Base-by-base conservation (phyloP, 352 stramenopile genomes). In the Halophytophthora polymorphica region DNA sequence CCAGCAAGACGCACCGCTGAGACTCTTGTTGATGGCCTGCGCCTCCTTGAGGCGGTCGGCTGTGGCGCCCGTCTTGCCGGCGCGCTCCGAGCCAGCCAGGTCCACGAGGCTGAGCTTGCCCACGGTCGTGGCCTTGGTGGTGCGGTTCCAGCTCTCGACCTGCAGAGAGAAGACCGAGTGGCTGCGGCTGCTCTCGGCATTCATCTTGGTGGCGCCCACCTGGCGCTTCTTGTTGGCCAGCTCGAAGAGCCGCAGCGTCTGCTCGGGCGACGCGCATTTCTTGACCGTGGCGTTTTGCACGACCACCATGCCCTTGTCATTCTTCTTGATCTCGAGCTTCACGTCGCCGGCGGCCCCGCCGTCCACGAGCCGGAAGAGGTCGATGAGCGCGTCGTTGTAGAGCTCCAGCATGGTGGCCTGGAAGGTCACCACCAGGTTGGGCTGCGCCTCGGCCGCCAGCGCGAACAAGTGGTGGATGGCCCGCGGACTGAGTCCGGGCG, bases 261-360 rank as follows among this genome's bases (percentile, higher is more conserved):
- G 87, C 34, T 90, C 64, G 0, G 88, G 58, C 6, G 65, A 79
- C 19, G 63, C 71, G 33, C 76, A 90, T 31, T 63, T 60, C 62
- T 96, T 96, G 40, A 88, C 64, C 25, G 88, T 82, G 38, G 70
- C 73, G 55, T 96, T 95, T 45, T 93, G 73, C 15, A 98, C 86
- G 36, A 92, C 84, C 6, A 97, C 90, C 83, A 96, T 96, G 2
- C 90, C 89, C 37, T 93, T 94, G 2, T 91, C 81, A 56, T 93
- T 95, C 62, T 97, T 88, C 65, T 97, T 97, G 68, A 98, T 97
- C 29, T 98, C 87, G 33, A 97, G 71, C 58, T 97, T 97, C 14
- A 57, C 79, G 8, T 75, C 69, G 19, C 73, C 55, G 19, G 59
- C n/a, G 7, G 54, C 52, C 41, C 67, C 66, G 15, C 58, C 69